A percentile compares a stretch with the other conserved stretches of the same genome.
phyloP scores from a whole-genome alignment of 441 rosid species.

The Populus hybrid region DNA sequence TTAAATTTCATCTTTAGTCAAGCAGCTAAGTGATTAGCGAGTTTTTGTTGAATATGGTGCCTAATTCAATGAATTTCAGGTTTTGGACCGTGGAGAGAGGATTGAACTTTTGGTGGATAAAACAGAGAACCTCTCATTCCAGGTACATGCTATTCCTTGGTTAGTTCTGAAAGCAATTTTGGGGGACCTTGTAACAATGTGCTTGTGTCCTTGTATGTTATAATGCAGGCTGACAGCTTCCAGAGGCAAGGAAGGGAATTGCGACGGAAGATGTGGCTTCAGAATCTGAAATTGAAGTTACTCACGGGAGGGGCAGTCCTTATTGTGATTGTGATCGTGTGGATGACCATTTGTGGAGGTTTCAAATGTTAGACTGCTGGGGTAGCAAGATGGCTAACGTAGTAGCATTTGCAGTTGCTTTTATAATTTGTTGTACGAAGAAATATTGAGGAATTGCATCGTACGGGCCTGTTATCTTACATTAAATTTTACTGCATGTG shows the following conservation, averaged over 20 bases:
- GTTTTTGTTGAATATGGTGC: neutral
- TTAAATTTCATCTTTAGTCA: neutral
- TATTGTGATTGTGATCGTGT: conserved; percentile 51
- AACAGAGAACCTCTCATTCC: conserved; percentile 86
- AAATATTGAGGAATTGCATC: neutral
- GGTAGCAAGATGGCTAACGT: neutral
- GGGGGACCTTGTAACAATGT: neutral
- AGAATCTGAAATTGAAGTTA: conserved; percentile 81
- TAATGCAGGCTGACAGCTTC: conserved; percentile 80
- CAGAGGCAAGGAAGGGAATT: conserved; percentile 95
- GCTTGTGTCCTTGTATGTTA: neutral
- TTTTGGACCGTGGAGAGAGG: conserved; percentile 93
- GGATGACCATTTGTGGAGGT: conserved; percentile 74
- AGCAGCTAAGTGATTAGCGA: neutral
- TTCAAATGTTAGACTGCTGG: conserved; percentile 47
- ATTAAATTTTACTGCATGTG: too few relatives aligned
- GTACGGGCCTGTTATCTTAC: too few relatives aligned
- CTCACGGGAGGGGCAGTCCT: conserved; percentile 70
- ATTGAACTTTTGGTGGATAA: conserved; percentile 95
- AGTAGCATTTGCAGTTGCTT: neutral
- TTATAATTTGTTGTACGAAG: conserved; percentile 8
- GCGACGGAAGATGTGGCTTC: conserved; percentile 95
- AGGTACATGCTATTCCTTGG: conserved; percentile 32
- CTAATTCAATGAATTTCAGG: conserved; percentile 41
- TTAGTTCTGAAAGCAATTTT: neutral